Percentiles rank a stretch among this genome's conserved stretches.
Conservation (phyloP, 2,329 filamentous ascomycete genomes). For the Botrytis squamosa region DNA sequence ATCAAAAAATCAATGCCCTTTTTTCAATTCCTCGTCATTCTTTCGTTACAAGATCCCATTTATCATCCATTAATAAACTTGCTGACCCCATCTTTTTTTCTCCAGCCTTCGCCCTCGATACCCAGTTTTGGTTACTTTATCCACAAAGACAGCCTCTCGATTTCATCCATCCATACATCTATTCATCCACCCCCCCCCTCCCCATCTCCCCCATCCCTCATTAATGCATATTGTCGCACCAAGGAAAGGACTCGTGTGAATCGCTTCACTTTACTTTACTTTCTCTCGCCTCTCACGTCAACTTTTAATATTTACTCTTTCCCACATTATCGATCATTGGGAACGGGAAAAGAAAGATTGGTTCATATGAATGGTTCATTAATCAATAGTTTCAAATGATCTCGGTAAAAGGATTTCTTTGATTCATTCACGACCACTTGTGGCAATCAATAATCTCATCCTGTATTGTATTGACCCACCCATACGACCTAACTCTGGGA, state of each 20-base stretch:
- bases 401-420: not conserved
- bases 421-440: constrained; percentile 13
- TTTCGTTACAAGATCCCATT: not conserved
- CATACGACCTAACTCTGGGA: not conserved
- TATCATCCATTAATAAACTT: not conserved
- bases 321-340: not conserved
- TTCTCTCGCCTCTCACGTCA: not conserved
- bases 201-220: not conserved
- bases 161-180: not conserved
- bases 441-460: constrained; percentile 10
- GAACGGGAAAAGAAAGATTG: too few species aligned
- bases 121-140: not conserved
- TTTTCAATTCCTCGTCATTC: too few species aligned
- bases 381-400: constrained; percentile 10
- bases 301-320: not conserved
- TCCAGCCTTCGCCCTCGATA: not conserved
- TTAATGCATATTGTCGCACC: constrained; percentile 1
- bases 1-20: not conserved
- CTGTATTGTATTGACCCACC: not conserved
- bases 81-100: constrained; percentile 2
- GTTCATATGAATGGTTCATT: not conserved
- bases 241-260: not conserved
- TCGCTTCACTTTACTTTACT: not conserved
- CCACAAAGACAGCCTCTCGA: constrained; percentile 12
- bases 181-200: not conserved